Evolutionary conservation across 2,329 filamentous ascomycete genomes (phyloP), one percentile per base, ranked within the genome.

Genomic region (Parastagonospora avenae): DNA sequence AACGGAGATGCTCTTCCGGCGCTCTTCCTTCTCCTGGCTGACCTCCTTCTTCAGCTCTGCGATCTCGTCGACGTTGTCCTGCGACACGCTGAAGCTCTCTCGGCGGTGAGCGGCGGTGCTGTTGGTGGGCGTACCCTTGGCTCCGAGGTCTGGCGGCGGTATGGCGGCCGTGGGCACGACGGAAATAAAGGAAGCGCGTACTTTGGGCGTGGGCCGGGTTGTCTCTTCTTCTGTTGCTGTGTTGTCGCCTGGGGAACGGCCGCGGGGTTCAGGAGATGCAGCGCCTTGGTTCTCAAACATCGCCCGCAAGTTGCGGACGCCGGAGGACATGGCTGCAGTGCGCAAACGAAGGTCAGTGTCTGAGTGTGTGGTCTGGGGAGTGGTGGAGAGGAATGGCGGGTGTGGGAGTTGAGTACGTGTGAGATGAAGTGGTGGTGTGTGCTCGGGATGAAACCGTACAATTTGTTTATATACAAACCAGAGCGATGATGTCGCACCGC

Each of bases 101-200:
- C 73, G 63, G 38, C 72, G 73, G 27, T 73, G 59, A 16, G 68
- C 64, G 41, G 56, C 49, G 14, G 65, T 57, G 57, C 68, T 71
- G 57, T 68, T 71, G 44, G 60, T 35, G 12, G 63, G 59, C 28
- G 65, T 54, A 47, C 62, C 65, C 46, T 69, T 66, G 44, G 55
- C 50, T 45, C 64, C 67, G 7, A 63, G 48, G 35, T 70, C 64
- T 43, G 60, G 48, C 35, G 43, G 52, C 52, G 42, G 43, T 50
- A 45, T 62, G 60, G 56, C 19, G 19, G 19, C 19, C n/a, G 77
- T 75, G 42, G 64, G 66, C 51, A 75, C 76, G 55, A 80, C 77
- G 11, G 77, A 67, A 12, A 80, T 75, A 65, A 80, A 80, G 55
- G 76, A 79, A 46, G 78, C 75, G 58, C 77, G 72, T 45, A 80